Conservation (phyloP, 306 rosid genomes). For the Pterocarpus macrocarpus region DNA sequence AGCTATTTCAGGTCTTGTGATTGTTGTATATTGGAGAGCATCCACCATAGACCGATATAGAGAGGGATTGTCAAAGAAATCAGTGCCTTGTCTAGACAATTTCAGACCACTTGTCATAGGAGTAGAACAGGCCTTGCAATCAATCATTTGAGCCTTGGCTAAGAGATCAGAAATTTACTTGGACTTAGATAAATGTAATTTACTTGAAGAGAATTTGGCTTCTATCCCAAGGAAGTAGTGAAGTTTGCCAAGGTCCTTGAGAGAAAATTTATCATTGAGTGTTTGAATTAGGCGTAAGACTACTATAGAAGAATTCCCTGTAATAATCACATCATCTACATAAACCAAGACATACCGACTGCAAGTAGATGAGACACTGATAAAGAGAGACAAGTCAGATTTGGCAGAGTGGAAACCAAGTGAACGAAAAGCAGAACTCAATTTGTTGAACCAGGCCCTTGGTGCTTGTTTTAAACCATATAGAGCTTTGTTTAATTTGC, state of each 20-base stretch:
- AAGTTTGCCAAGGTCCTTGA: neutral
- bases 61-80: no score
- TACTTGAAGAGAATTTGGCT: neutral
- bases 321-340: neutral
- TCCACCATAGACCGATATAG: neutral
- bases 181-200: neutral
- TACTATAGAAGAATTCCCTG: rapidly evolving
- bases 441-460: neutral
- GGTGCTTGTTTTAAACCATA: neutral
- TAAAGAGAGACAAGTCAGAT: neutral
- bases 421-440: neutral
- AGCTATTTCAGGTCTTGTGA: neutral
- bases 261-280: neutral
- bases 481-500: neutral
- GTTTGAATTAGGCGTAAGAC: neutral
- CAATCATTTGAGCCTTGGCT: neutral
- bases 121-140: neutral
- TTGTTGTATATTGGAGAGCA: neutral
- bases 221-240: neutral
- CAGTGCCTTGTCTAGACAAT: no score
- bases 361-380: neutral
- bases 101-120: neutral
- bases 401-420: neutral
- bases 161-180: neutral
- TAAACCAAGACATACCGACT: neutral